Conservation (phyloP, 2,329 filamentous ascomycete species). For the Fusarium virguliforme region DNA sequence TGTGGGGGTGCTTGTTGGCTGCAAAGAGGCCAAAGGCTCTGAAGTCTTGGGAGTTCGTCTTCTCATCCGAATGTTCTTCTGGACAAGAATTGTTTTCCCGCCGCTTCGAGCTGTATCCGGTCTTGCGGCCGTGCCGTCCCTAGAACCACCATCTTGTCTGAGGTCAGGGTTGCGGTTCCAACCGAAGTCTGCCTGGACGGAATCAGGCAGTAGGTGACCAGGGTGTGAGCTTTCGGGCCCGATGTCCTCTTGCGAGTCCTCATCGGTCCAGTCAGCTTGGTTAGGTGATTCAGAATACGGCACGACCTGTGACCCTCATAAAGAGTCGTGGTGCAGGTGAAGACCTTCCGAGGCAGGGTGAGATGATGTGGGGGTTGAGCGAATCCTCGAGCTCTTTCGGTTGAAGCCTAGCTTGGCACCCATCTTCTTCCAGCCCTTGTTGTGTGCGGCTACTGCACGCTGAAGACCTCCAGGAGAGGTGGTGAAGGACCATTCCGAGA, state of each 20-base stretch:
- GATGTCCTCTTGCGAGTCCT: slow-evolving; percentile 31
- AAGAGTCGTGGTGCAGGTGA: slow-evolving; percentile 58
- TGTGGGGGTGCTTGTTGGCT: slow-evolving; percentile 12
- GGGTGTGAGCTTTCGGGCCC: slow-evolving; percentile 65
- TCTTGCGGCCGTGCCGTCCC: slow-evolving; percentile 68
- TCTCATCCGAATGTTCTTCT: slow-evolving; percentile 48
- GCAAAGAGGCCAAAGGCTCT: slow-evolving; percentile 19
- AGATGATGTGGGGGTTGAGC: slow-evolving; percentile 63
- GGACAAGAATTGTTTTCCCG: slow-evolving; percentile 42
- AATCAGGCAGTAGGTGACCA: slow-evolving; percentile 59
- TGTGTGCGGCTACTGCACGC: slow-evolving; percentile 69
- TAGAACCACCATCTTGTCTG: slow-evolving; percentile 53
- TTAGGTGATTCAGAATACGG: slow-evolving; percentile 61
- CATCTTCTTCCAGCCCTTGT: slow-evolving; percentile 76
- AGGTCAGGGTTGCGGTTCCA: slow-evolving; percentile 41
- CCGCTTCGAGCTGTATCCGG: slow-evolving; percentile 43
- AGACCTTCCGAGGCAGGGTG: slow-evolving; percentile 59
- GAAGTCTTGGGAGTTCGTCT: slow-evolving; percentile 39
- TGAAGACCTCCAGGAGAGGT: slow-evolving; percentile 69
- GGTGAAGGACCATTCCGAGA: slow-evolving; percentile 69
- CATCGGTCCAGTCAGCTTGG: slow-evolving; percentile 44
- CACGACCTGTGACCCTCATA: slow-evolving; percentile 74
- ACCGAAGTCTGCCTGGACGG: slow-evolving; percentile 39
- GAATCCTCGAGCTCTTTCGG: slow-evolving; percentile 66
- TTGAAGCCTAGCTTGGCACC: slow-evolving; percentile 73